These are phyloP conservation scores for Amanita pallidorosea DNA, from an alignment of 768 basidiomycete genomes.

Conservation along the genomic window DNA sequence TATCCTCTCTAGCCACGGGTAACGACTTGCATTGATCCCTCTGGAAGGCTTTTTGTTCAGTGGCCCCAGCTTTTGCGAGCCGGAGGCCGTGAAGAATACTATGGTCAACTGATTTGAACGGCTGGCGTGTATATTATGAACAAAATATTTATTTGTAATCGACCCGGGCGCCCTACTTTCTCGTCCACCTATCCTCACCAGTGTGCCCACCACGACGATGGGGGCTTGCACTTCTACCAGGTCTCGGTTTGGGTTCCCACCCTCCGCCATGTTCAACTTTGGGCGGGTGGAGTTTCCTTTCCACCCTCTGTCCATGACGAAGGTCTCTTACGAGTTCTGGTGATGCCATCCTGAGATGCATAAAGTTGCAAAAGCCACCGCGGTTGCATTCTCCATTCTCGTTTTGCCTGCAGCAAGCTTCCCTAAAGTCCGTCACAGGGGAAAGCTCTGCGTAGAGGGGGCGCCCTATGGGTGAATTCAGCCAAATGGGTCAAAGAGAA, in stretches of 20 bases:
- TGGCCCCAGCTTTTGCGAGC: conserved; percentile 58
- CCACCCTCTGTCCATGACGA: conserved; percentile 73
- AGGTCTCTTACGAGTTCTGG: conserved; percentile 73
- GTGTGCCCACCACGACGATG: conserved; percentile 44
- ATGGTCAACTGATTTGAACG: conserved; percentile 55
- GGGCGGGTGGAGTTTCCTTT: conserved; percentile 63
- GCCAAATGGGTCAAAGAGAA: conserved; percentile 4
- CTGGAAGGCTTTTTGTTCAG: conserved; percentile 73
- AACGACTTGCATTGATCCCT: neutral
- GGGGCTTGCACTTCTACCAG: conserved; percentile 69
- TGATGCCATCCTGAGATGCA: conserved; percentile 88
- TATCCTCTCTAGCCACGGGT: neutral
- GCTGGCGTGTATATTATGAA: neutral
- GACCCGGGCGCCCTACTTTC: conserved; percentile 27
- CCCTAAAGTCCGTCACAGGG: conserved; percentile 97
- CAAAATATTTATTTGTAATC: neutral
- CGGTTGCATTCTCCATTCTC: conserved; percentile 98
- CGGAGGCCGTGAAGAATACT: conserved; percentile 35
- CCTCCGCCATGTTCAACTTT: conserved; percentile 57
- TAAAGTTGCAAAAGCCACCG: conserved; percentile 98
- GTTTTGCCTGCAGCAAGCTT: conserved; percentile 98
- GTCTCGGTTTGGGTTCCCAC: conserved; percentile 72
- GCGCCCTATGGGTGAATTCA: conserved; percentile 47
- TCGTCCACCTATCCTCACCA: conserved; percentile 74
- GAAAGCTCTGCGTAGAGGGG: conserved; percentile 96